Evolutionary conservation across 2,329 filamentous ascomycete species (phyloP).

Genomic region (Knufia petricola): DNA sequence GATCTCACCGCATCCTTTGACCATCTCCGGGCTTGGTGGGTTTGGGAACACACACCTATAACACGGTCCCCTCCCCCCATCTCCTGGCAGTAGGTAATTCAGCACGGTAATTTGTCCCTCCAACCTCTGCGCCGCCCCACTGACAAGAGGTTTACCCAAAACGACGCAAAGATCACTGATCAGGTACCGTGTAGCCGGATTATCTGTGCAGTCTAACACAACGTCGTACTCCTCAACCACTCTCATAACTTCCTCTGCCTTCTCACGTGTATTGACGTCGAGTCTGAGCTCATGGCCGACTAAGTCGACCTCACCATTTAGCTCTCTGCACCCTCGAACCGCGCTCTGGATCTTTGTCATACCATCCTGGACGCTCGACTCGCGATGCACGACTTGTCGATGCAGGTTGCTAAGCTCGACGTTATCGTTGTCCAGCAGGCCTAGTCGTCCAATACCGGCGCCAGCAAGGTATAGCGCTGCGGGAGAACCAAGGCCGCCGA

Average conservation of each 20-base stretch:
- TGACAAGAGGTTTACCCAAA: conserved; percentile 68
- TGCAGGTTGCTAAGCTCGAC: conserved; percentile 90
- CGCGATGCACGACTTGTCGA: conserved; percentile 72
- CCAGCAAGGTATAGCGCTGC: conserved; percentile 88
- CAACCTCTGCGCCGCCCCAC: conserved; percentile 76
- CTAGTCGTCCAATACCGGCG: conserved; percentile 73
- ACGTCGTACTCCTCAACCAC: conserved; percentile 8
- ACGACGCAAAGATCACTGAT: conserved; percentile 85
- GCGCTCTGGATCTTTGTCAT: conserved; percentile 16
- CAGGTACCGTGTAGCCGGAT: conserved; percentile 81
- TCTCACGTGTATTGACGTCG: neutral
- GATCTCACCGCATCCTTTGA: conserved; percentile 82
- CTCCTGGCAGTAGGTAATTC: conserved; percentile 46
- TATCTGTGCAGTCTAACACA: conserved; percentile 63
- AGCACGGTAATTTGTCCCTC: conserved; percentile 86
- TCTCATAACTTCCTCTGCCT: neutral
- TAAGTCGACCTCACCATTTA: conserved; percentile 18
- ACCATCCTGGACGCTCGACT: conserved; percentile 43
- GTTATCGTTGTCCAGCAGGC: conserved; percentile 75
- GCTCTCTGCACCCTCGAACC: conserved; percentile 12
- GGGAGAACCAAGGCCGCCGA: conserved; percentile 83
- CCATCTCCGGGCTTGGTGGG: conserved; percentile 72
- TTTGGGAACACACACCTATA: conserved; percentile 89
- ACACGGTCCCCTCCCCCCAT: conserved; percentile 60
- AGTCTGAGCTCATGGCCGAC: conserved; percentile 13